These are phyloP conservation scores for Mortierella claussenii DNA, from an alignment of 192 early-diverging fungal species.

Conservation along the genomic window DNA sequence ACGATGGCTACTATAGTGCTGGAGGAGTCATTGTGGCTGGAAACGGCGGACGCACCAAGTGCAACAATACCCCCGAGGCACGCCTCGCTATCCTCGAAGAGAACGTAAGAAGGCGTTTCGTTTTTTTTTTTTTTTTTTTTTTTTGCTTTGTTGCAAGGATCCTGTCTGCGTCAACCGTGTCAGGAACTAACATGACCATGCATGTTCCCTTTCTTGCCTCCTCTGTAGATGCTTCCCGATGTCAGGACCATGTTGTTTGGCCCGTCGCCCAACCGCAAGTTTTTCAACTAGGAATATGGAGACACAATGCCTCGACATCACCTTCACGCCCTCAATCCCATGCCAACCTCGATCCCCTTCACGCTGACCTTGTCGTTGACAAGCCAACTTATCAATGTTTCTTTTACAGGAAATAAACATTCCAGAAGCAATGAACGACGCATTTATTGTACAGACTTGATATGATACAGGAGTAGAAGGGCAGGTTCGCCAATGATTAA, in stretches of 20 bases:
- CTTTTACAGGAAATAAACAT: too few relatives aligned
- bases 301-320: background rate
- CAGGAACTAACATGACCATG: background rate
- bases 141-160: too few relatives aligned
- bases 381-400: too few relatives aligned
- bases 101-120: constrained; percentile 68
- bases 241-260: constrained; percentile 93
- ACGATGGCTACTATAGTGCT: constrained; percentile 62
- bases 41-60: constrained; percentile 80
- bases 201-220: constrained; percentile 1
- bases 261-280: constrained; percentile 88
- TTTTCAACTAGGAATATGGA: constrained; percentile 86
- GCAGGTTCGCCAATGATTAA: too few relatives aligned
- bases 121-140: too few relatives aligned
- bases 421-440: too few relatives aligned
- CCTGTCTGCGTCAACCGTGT: too few relatives aligned
- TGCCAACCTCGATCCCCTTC: background rate
- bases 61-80: constrained; percentile 93
- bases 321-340: background rate
- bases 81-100: constrained; percentile 87
- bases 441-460: too few relatives aligned
- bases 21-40: constrained; percentile 90
- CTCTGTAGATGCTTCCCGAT: constrained; percentile 88
- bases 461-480: too few relatives aligned
- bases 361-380: too few relatives aligned